phyloP scores from a whole-genome alignment of 768 basidiomycete genomes.

The Chalciporus pseudorubinellus region DNA sequence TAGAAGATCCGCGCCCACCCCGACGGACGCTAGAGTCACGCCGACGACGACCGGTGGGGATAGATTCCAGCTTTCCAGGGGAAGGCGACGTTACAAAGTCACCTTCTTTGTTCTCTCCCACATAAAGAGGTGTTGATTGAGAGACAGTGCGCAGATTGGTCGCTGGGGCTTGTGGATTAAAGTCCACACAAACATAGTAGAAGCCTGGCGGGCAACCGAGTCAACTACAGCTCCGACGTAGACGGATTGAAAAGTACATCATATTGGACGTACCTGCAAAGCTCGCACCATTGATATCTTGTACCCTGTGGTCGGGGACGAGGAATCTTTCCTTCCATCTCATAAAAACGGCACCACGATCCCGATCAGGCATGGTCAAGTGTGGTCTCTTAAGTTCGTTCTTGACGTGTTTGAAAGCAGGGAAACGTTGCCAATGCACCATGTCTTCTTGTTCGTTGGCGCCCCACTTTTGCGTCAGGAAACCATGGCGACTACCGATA shows the following conservation, averaged over 20 bases:
- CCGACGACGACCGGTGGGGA: constrained; percentile 35
- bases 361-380: constrained; percentile 72
- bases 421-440: constrained; percentile 93
- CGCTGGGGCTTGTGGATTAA: constrained; percentile 60
- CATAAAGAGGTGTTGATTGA: constrained; percentile 35
- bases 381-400: constrained; percentile 76
- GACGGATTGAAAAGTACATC: neutral
- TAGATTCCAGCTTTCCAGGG: constrained; percentile 37
- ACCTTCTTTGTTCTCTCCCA: constrained; percentile 27
- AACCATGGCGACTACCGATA: constrained; percentile 87
- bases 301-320: constrained; percentile 91
- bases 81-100: constrained; percentile 31
- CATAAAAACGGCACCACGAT: constrained; percentile 87
- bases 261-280: constrained; percentile 78
- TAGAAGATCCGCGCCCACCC: constrained; percentile 45
- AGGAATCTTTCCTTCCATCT: constrained; percentile 96
- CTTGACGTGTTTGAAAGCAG: constrained; percentile 80
- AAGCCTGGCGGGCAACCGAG: constrained; percentile 54
- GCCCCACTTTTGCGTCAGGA: constrained; percentile 87
- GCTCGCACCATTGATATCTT: constrained; percentile 92
- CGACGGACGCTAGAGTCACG: constrained; percentile 49
- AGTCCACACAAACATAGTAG: constrained; percentile 94
- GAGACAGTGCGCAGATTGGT: constrained; percentile 33
- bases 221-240: neutral
- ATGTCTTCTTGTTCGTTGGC: constrained; percentile 90